Conservation (phyloP, 345 rosid genomes). For the Passiflora organensis region DNA sequence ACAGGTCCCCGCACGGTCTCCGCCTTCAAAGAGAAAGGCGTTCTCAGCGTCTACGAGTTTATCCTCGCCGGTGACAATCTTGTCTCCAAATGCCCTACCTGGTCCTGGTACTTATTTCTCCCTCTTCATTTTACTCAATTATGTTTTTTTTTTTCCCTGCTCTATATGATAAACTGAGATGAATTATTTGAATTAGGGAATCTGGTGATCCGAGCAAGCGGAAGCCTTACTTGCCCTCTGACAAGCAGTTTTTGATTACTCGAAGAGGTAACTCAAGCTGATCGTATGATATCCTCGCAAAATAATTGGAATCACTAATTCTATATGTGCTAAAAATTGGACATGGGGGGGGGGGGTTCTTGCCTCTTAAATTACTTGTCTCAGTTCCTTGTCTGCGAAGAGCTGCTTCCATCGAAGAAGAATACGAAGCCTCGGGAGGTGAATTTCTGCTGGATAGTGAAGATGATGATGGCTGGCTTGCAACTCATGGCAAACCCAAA, state of each 20-base stretch:
- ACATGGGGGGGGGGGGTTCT: too few relatives aligned
- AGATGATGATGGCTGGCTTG: conserved; percentile 96
- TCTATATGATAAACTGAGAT: background rate
- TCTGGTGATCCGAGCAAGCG: conserved; percentile 91
- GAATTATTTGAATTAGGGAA: conserved; percentile 49
- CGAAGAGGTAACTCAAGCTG: conserved; percentile 61
- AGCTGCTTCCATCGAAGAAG: conserved; percentile 90
- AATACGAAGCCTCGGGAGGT: conserved; percentile 93
- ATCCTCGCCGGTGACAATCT: conserved; percentile 92
- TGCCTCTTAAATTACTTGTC: too few relatives aligned
- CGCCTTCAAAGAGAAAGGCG: conserved; percentile 97
- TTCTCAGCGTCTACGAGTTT: conserved; percentile 89
- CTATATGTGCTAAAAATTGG: too few relatives aligned
- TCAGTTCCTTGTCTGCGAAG: conserved; percentile 88
- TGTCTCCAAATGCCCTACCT: conserved; percentile 97
- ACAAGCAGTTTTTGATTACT: conserved; percentile 91
- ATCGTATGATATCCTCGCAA: too few relatives aligned
- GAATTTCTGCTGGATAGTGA: conserved; percentile 91
- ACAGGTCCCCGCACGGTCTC: conserved; percentile 91
- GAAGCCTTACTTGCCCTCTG: conserved; percentile 75
- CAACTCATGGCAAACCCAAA: conserved; percentile 96
- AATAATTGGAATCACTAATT: too few relatives aligned
- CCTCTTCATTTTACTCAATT: background rate
- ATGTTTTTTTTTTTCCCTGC: background rate
- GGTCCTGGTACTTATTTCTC: conserved; percentile 72